Base-by-base conservation (phyloP, 768 basidiomycete genomes). In the Boletus reticulatus region DNA sequence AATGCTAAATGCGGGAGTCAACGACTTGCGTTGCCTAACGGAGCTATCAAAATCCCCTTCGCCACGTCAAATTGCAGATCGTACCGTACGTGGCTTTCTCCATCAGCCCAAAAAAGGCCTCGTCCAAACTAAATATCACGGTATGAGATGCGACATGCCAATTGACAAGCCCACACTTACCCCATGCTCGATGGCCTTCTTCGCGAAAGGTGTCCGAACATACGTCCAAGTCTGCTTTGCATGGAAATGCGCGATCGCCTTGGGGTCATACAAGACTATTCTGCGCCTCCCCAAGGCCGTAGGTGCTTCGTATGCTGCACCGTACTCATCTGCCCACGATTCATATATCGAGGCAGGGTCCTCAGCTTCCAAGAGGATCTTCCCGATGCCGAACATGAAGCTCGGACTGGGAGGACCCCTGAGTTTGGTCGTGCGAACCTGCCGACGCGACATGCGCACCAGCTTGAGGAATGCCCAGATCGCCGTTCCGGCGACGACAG, bases 61-160 rank as follows among this genome's bases (percentile, higher is more conserved):
- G 12, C 13, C 22, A 43, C 6, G 10, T 16, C 9, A 1, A 3
- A 12, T 6, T 8, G 0, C 17, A 7, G 8, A 22, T 52, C 54
- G 7, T 47, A 73, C 79, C 79, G 69, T 44, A 66, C 71, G 45
- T 83, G 81, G 50, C 69, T 74, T 17, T 81, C 80, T 13, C 76
- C 74, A 34, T 76, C 68, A 2, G 65, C 57, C 57, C 48, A 62
- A 13, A 67, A 37, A 1, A 77, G 42, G 2, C 75, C 73, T 17
- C 61, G 62, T 7, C 75, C 75, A 31, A 62, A 50, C 53, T 62
- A 34, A 12, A 36, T 36, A 36, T 16, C 14, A 17, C 2, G 4
- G 5, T 3, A 37, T 11, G 9, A 44, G 9, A 19, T 13, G 12
- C 12, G 5, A 1, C 1, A 42, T 20, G 20, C 20, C 4, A 42